Conservation (phyloP, 345 rosid species). For the Euclidium syriacum region DNA sequence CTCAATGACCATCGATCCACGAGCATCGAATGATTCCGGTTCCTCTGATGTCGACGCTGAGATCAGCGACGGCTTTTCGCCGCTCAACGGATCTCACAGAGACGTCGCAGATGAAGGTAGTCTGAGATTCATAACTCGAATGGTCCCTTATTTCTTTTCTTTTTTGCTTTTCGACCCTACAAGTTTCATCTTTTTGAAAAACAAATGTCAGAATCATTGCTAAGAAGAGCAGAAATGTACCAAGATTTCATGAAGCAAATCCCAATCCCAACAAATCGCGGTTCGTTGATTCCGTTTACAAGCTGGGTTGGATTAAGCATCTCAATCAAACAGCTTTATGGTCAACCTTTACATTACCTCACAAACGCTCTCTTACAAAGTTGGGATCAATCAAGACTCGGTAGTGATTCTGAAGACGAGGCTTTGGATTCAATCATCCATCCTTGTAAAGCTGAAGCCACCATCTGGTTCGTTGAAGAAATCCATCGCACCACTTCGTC, state of each 20-base stretch:
- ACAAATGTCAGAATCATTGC: constrained; percentile 2
- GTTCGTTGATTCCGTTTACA: constrained; percentile 70
- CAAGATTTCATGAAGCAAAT: constrained; percentile 80
- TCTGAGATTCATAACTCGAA: background rate
- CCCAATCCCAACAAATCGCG: constrained; percentile 52
- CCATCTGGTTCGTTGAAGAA: constrained; percentile 84
- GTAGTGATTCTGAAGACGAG: constrained; percentile 44
- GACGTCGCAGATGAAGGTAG: constrained; percentile 47
- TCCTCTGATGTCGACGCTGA: constrained; percentile 46
- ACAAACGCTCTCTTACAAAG: constrained; percentile 57
- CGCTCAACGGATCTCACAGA: constrained; percentile 18
- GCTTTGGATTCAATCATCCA: constrained; percentile 58
- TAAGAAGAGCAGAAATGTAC: constrained; percentile 57
- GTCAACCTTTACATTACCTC: constrained; percentile 87
- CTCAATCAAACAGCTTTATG: constrained; percentile 64
- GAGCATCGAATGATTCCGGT: constrained; percentile 51
- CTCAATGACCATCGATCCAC: background rate
- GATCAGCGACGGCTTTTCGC: constrained; percentile 22
- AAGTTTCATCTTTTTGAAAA: constrained; percentile 8
- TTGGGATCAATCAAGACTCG: constrained; percentile 68
- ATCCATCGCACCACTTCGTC: constrained; percentile 63
- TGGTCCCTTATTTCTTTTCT: background rate
- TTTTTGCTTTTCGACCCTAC: background rate
- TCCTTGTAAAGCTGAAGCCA: constrained; percentile 82
- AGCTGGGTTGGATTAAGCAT: constrained; percentile 74